These are phyloP conservation scores for Eimeria maxima DNA, from an alignment of 169 alveolate genomes.

Conservation along the genomic window DNA sequence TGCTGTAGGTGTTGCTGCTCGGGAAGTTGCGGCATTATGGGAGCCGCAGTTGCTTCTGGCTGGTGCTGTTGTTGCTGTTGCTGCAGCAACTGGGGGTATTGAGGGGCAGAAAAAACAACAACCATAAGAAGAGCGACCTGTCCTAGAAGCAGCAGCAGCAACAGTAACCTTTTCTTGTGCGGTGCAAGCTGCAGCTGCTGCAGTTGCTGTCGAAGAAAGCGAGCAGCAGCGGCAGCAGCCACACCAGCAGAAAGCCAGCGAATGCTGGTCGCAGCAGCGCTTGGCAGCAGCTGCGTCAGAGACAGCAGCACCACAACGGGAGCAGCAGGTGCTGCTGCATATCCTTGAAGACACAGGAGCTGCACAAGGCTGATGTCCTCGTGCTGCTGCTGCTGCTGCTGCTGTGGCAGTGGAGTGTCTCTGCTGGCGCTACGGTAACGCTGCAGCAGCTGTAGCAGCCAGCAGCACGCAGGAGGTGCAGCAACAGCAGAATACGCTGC, in stretches of 20 bases:
- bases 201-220: neutral
- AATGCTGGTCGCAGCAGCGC: constrained; percentile 32
- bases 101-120: constrained; percentile 22
- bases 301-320: constrained; percentile 33
- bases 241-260: constrained; percentile 56
- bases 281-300: constrained; percentile 44
- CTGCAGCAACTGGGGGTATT: neutral
- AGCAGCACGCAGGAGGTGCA: constrained; percentile 14
- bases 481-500: no score
- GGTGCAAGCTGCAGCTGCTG: constrained; percentile 30
- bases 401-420: neutral
- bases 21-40: neutral
- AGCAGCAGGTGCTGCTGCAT: constrained; percentile 57
- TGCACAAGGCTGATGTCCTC: constrained; percentile 17
- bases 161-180: neutral
- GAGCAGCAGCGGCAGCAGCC: neutral
- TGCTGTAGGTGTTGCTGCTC: constrained; percentile 29
- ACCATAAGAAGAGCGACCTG: constrained; percentile 27
- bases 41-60: constrained; percentile 13
- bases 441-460: constrained; percentile 75
- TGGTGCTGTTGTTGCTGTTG: constrained; percentile 37
- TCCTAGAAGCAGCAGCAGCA: constrained; percentile 56
- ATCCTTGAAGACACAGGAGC: constrained; percentile 35
- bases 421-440: constrained; percentile 14
- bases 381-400: constrained; percentile 28